phyloP scores from a whole-genome alignment of 139 green algal species.

The Monoraphidium neglectum region DNA sequence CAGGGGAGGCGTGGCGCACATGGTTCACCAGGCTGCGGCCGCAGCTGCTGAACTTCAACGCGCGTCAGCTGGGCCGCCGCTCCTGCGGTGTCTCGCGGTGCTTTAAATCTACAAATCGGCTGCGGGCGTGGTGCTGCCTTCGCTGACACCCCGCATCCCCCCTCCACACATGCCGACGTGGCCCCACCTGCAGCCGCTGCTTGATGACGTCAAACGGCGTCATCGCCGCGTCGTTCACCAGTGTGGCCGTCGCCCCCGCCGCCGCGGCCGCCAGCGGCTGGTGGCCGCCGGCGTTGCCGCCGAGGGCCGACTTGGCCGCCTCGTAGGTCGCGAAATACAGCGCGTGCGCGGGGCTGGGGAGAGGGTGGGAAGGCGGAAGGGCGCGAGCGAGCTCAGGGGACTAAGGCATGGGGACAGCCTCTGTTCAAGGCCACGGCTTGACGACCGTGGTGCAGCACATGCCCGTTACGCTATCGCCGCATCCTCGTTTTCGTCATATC shows the following conservation, averaged over 20 bases:
- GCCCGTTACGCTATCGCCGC: background rate
- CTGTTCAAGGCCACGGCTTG: background rate
- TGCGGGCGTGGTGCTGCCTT: background rate
- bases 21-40: background rate
- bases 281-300: constrained; percentile 62
- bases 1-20: background rate
- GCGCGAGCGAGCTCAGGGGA: background rate
- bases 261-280: constrained; percentile 54
- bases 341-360: constrained; percentile 87
- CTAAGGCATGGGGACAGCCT: too few relatives aligned
- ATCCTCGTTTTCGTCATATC: background rate
- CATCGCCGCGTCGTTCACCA: constrained; percentile 89
- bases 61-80: too few relatives aligned
- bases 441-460: background rate
- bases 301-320: constrained; percentile 75
- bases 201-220: constrained; percentile 90
- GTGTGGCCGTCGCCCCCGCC: constrained; percentile 78
- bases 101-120: too few relatives aligned
- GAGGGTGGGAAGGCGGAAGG: background rate
- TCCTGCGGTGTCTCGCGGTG: too few relatives aligned
- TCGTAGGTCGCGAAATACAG: constrained; percentile 97
- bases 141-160: background rate
- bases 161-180: background rate
- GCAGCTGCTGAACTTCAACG: too few relatives aligned
- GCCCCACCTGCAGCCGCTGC: constrained; percentile 86